Base-by-base conservation (phyloP, 1,284 basidiomycete genomes). In the Dichomitus squalens region DNA sequence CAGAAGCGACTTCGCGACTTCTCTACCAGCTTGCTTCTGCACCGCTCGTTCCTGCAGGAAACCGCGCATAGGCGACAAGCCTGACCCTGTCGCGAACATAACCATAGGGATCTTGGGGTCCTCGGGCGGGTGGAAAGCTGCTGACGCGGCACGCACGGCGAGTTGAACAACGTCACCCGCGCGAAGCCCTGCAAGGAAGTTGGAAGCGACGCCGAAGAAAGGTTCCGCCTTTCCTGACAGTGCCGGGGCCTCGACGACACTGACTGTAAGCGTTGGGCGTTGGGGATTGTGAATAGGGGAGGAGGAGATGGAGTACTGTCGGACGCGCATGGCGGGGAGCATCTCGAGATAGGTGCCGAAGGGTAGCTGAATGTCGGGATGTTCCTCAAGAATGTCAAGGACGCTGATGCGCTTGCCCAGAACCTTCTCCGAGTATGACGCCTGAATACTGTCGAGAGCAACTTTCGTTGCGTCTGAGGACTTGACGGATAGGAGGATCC, bases 271-370 rank as follows among this genome's bases (percentile, higher is more conserved):
- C 4, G 77, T 75, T 14, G 76, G 79, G 50, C 73, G 73, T 21
- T 70, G 61, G 4, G 80, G 71, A 61, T 80, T 73, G 71, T 74
- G 76, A 16, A 83, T 72, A 2, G 81, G 80, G 0, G 80, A 81
- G 1, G 80, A 82, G 3, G 81, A 81, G 63, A 82, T 82, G 1
- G 79, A 81, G 67, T 83, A 83, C 67, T 81, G 77, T 25, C 81
- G 70, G 49, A 80, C 72, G 35, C 79, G 79, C 77, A 82, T 82
- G 1, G 78, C 68, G 4, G 79, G 80, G 18, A 81, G 73, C 67
- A 79, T 72, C 29, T 69, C 68, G 35, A 83, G 67, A 69, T 77
- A 81, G 5, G 68, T 66, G 8, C 68, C 68, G 49, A 81, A 71
- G 5, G 76, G 63, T n/a, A 81, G 66, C 27, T 75, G 60, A 60